phyloP scores from a whole-genome alignment of 805 yeast genomes.

The Blastobotrys parvus region DNA sequence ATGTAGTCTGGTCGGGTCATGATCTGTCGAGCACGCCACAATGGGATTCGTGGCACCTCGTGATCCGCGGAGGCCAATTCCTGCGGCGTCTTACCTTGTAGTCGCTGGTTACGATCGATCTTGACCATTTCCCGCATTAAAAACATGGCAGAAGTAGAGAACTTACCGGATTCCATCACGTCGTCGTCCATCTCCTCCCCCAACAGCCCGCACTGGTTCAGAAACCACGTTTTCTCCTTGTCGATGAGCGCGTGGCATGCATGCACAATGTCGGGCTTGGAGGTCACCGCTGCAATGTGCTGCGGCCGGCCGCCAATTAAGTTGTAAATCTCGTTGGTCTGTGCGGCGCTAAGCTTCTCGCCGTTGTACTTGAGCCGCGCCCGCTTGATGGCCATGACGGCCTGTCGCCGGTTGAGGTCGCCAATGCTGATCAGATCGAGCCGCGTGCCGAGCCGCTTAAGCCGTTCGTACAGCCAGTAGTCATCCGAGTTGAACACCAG shows the following conservation, averaged over 20 bases:
- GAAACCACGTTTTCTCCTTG: conserved; percentile 76
- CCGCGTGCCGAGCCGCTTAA: conserved; percentile 63
- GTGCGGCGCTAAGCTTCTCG: conserved; percentile 31
- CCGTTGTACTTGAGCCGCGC: conserved; percentile 40
- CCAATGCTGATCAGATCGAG: conserved; percentile 63
- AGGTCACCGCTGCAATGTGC: conserved; percentile 56
- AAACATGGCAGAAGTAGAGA: conserved; percentile 64
- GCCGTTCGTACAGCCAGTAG: conserved; percentile 77
- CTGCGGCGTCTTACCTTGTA: conserved; percentile 16
- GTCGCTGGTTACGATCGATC: conserved; percentile 40
- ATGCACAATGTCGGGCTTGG: conserved; percentile 28
- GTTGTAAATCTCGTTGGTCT: conserved; percentile 51
- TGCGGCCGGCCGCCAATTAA: conserved; percentile 81
- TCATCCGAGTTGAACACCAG: conserved; percentile 75
- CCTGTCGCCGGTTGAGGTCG: conserved; percentile 45
- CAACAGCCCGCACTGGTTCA: conserved; percentile 71
- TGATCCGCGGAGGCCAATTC: conserved; percentile 33
- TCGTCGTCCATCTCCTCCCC: conserved; percentile 83
- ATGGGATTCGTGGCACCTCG: conserved; percentile 60
- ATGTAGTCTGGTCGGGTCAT: conserved; percentile 83
- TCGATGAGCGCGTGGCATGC: conserved; percentile 69
- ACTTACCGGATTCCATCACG: conserved; percentile 78
- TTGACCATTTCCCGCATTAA: conserved; percentile 62
- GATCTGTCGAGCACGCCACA: conserved; percentile 77
- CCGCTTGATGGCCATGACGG: conserved; percentile 44